A percentile compares a stretch with the other conserved stretches of the same genome.
These are phyloP conservation scores for Aplosporella prunicola DNA, from an alignment of 2,329 filamentous ascomycete species.

Conservation along the genomic window DNA sequence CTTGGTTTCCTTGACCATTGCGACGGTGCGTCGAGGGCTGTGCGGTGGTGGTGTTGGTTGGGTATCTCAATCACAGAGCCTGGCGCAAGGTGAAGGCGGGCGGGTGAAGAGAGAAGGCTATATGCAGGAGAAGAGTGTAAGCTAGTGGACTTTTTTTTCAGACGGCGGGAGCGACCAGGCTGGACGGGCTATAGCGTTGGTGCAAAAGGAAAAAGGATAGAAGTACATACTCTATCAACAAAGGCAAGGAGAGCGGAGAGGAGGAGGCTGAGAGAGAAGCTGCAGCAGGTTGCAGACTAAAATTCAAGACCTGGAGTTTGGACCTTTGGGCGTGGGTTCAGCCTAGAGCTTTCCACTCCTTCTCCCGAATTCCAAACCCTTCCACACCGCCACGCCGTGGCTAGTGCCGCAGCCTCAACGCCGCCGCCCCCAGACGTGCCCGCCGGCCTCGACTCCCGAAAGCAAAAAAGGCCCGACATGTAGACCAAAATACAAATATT, in stretches of 20 bases:
- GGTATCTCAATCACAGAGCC: neutral
- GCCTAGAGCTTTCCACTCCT: conserved; percentile 8
- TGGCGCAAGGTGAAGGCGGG: neutral
- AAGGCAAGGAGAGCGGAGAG: neutral
- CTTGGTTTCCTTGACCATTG: conserved; percentile 76
- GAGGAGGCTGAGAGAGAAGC: conserved; percentile 1
- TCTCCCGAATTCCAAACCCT: conserved; percentile 1
- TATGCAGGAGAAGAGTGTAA: conserved; percentile 1
- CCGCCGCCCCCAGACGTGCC: no score
- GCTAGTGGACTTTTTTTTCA: neutral
- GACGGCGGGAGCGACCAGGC: conserved; percentile 1
- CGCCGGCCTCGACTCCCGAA: neutral
- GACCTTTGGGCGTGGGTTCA: conserved; percentile 6
- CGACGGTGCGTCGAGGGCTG: no score
- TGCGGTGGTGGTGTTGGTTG: conserved; percentile 27
- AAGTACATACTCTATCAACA: conserved; percentile 4
- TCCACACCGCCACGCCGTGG: neutral
- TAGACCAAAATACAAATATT: no score
- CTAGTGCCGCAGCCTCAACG: neutral
- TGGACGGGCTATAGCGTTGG: no score
- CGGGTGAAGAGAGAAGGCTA: neutral
- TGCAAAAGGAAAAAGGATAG: neutral
- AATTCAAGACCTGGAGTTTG: conserved; percentile 6
- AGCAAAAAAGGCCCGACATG: conserved; percentile 5
- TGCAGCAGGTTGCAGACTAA: conserved; percentile 3